Percentiles rank a stretch among this genome's conserved stretches.
Evolutionary conservation across 345 rosid species (phyloP).

Genomic region (Streptanthus diversifolius): DNA sequence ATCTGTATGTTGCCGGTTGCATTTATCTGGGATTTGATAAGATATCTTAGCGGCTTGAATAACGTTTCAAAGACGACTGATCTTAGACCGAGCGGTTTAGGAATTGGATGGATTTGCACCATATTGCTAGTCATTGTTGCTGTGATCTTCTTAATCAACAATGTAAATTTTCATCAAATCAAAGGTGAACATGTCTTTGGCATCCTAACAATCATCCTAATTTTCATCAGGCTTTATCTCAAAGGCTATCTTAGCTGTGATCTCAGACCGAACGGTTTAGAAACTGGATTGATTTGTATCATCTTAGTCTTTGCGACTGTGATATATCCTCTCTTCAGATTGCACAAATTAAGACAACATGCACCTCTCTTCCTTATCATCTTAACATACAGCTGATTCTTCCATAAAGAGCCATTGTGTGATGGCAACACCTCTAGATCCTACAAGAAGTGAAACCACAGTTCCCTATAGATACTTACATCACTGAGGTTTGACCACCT

Average conservation of each 20-base stretch:
- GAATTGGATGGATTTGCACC: background rate
- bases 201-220: background rate
- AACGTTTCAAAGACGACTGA: background rate
- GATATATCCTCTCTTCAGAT: background rate
- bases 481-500: too few species aligned
- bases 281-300: slow-evolving; percentile 1
- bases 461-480: too few species aligned
- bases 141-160: background rate
- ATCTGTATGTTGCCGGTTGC: background rate
- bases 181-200: background rate
- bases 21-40: background rate
- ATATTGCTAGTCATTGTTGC: background rate
- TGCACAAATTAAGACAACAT: too few species aligned
- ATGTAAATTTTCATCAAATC: background rate
- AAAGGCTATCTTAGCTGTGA: background rate
- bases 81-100: background rate
- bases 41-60: background rate
- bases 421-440: too few species aligned
- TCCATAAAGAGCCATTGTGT: too few species aligned
- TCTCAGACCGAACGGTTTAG: background rate
- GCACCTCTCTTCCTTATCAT: too few species aligned
- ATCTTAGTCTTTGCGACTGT: background rate
- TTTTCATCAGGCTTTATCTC: background rate
- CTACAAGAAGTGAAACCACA: too few species aligned
- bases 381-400: too few species aligned